These are phyloP conservation scores for Claviceps monticola DNA, from an alignment of 2,329 filamentous ascomycete genomes.

Conservation along the genomic window DNA sequence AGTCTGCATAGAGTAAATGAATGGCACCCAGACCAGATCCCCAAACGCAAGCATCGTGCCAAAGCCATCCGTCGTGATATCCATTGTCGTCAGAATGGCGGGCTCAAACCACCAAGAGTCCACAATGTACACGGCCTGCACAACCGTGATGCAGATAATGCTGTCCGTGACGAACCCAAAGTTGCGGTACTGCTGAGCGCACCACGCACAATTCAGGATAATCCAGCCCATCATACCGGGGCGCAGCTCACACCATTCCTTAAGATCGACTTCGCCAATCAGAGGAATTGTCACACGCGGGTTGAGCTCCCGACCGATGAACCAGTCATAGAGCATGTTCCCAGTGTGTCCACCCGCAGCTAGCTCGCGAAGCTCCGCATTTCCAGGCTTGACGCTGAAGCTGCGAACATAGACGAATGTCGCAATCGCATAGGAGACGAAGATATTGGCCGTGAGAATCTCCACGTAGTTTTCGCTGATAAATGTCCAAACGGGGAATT, in stretches of 20 bases:
- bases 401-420: slow-evolving; percentile 70
- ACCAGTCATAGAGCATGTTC: slow-evolving; percentile 89
- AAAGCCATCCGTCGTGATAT: slow-evolving; percentile 85
- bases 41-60: slow-evolving; percentile 92
- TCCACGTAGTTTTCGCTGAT: slow-evolving; percentile 85
- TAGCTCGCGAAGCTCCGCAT: slow-evolving; percentile 60
- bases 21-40: slow-evolving; percentile 86
- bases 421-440: slow-evolving; percentile 60
- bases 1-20: slow-evolving; percentile 72
- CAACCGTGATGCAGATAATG: slow-evolving; percentile 62
- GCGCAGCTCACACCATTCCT: slow-evolving; percentile 79
- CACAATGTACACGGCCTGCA: slow-evolving; percentile 72
- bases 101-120: slow-evolving; percentile 81
- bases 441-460: slow-evolving; percentile 67
- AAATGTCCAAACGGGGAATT: slow-evolving; percentile 84
- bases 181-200: slow-evolving; percentile 76
- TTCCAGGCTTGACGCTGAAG: slow-evolving; percentile 67
- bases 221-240: slow-evolving; percentile 85
- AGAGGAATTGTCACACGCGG: slow-evolving; percentile 68
- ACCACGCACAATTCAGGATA: slow-evolving; percentile 69
- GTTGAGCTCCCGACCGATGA: slow-evolving; percentile 90
- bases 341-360: slow-evolving; percentile 70
- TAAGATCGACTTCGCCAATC: slow-evolving; percentile 79
- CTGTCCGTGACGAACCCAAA: slow-evolving; percentile 77
- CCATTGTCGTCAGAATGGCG: slow-evolving; percentile 83